These are phyloP conservation scores for Hygrophila difformis DNA, from an alignment of 257 asterid species.

Conservation along the genomic window DNA sequence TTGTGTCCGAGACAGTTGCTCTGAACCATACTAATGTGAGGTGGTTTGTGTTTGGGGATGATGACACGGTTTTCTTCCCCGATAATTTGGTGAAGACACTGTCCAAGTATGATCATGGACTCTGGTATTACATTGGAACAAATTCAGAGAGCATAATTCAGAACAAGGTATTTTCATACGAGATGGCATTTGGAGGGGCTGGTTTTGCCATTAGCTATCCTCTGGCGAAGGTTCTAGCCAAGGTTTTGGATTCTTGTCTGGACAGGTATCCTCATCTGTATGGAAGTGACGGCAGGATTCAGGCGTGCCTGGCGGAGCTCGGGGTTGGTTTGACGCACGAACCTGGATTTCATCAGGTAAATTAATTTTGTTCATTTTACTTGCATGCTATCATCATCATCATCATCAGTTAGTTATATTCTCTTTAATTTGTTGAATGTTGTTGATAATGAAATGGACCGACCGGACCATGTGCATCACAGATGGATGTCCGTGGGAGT, in stretches of 20 bases:
- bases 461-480: too few species aligned
- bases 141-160: slow-evolving; percentile 55
- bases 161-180: slow-evolving; percentile 45
- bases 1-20: slow-evolving; percentile 50
- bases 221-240: slow-evolving; percentile 53
- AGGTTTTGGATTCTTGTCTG: slow-evolving; percentile 58
- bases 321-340: slow-evolving; percentile 65
- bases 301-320: slow-evolving; percentile 66
- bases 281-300: slow-evolving; percentile 69
- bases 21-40: slow-evolving; percentile 48
- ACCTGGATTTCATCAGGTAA: slow-evolving; percentile 94
- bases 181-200: slow-evolving; percentile 88
- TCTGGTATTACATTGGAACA: slow-evolving; percentile 75
- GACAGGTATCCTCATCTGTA: slow-evolving; percentile 56
- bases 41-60: slow-evolving; percentile 93
- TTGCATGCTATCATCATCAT: too few species aligned
- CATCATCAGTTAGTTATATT: too few species aligned
- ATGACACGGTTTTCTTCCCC: slow-evolving; percentile 68
- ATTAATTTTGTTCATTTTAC: too few species aligned
- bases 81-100: slow-evolving; percentile 73
- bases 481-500: slow-evolving; percentile 76
- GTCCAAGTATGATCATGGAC: slow-evolving; percentile 61
- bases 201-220: slow-evolving; percentile 92
- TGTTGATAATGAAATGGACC: too few species aligned
- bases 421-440: too few species aligned